These are phyloP conservation scores for Jacaranda mimosifolia DNA, from an alignment of 257 asterid species.

Conservation along the genomic window DNA sequence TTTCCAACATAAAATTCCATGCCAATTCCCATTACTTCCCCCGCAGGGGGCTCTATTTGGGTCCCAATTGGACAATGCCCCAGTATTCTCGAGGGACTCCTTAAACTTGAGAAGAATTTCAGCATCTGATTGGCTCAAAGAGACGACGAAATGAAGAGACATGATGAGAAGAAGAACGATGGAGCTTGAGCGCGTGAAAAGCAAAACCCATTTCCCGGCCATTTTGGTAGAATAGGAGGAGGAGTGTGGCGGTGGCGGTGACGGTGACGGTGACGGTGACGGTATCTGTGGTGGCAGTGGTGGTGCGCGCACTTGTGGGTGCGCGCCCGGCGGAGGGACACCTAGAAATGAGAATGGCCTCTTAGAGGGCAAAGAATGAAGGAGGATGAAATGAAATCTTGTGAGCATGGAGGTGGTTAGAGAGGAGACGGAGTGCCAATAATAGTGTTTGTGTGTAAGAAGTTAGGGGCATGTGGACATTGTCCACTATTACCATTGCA, in stretches of 20 bases:
- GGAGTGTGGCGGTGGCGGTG: neutral
- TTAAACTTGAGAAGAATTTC: constrained; percentile 48
- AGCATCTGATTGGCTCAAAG: constrained; percentile 21
- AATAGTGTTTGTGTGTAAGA: constrained; percentile 43
- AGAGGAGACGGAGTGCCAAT: constrained; percentile 35
- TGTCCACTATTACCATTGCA: constrained; percentile 45
- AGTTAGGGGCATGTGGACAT: constrained; percentile 38
- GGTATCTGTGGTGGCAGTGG: constrained; percentile 53
- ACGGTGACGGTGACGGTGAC: constrained; percentile 42
- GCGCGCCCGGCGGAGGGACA: constrained; percentile 38
- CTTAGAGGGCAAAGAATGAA: constrained; percentile 40
- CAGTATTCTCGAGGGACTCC: constrained; percentile 47
- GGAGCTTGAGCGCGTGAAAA: neutral
- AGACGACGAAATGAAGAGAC: neutral
- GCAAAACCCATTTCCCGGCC: constrained; percentile 26
- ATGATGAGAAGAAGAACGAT: neutral
- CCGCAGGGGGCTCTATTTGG: constrained; percentile 45
- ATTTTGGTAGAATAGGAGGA: constrained; percentile 17
- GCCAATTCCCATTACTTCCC: constrained; percentile 42
- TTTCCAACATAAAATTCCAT: constrained; percentile 49
- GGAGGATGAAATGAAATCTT: constrained; percentile 42
- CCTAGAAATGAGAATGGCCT: constrained; percentile 40
- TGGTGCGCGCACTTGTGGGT: too few species aligned
- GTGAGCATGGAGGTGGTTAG: constrained; percentile 40
- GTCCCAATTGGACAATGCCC: constrained; percentile 48